These are phyloP conservation scores for Coemansia sp. DNA, from an alignment of 192 early-diverging fungal genomes.

Conservation along the genomic window DNA sequence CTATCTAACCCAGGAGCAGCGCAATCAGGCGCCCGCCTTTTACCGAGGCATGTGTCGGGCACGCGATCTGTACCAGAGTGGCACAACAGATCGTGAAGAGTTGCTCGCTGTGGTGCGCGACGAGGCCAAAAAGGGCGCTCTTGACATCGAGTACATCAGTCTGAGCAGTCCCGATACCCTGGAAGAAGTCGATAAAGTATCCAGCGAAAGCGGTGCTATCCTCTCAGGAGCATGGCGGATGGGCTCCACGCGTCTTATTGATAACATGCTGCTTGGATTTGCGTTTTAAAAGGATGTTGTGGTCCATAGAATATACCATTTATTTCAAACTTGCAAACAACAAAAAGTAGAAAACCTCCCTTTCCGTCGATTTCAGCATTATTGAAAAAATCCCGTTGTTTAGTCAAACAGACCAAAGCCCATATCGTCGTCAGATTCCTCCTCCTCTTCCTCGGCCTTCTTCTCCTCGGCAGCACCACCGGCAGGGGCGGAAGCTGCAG, in stretches of 20 bases:
- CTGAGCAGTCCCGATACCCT: constrained; percentile 71
- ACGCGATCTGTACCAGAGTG: constrained; percentile 42
- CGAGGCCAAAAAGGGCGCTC: constrained; percentile 43
- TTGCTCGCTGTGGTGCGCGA: constrained; percentile 50
- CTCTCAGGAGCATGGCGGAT: constrained; percentile 82
- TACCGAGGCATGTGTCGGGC: constrained; percentile 68
- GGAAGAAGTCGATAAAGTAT: constrained; percentile 58
- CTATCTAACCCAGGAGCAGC: constrained; percentile 74
- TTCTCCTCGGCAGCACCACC: constrained; percentile 55
- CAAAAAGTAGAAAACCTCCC: background rate
- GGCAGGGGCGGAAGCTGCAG: constrained; percentile 56
- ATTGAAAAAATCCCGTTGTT: constrained; percentile 31
- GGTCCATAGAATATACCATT: constrained; percentile 2
- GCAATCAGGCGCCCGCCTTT: constrained; percentile 68
- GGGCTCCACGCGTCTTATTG: constrained; percentile 88
- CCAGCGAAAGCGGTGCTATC: constrained; percentile 63
- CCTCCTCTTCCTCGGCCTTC: constrained; percentile 64
- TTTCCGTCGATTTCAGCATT: background rate
- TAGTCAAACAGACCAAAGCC: constrained; percentile 91
- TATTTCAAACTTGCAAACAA: background rate
- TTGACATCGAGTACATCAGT: constrained; percentile 84
- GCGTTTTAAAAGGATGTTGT: constrained; percentile 20
- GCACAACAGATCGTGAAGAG: constrained; percentile 38
- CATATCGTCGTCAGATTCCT: constrained; percentile 87
- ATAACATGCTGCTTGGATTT: constrained; percentile 82